Conservation (phyloP, 495 filamentous ascomycete genomes). For the Neurospora sp. region DNA sequence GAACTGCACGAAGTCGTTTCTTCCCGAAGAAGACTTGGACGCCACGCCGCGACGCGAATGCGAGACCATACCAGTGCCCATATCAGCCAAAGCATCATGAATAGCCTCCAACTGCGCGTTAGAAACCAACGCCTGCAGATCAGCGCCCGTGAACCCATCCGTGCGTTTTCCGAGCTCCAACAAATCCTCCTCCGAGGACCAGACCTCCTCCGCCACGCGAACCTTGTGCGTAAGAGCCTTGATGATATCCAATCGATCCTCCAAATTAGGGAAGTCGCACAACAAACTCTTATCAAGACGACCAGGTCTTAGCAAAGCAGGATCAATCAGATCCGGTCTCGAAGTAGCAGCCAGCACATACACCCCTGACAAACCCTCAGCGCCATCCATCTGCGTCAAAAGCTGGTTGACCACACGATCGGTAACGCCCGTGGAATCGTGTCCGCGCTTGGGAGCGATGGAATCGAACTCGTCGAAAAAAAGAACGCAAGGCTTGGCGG, state of each 20-base stretch:
- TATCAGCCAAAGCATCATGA: constrained; percentile 75
- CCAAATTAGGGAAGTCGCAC: constrained; percentile 70
- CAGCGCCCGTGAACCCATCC: constrained; percentile 89
- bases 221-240: constrained; percentile 71
- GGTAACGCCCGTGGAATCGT: constrained; percentile 92
- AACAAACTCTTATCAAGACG: constrained; percentile 83
- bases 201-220: constrained; percentile 51
- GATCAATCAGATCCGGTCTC: constrained; percentile 88
- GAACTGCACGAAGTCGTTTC: constrained; percentile 67
- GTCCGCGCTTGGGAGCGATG: constrained; percentile 92
- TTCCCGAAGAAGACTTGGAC: constrained; percentile 22
- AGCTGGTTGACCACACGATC: constrained; percentile 98
- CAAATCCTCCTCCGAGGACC: constrained; percentile 39
- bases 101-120: constrained; percentile 97
- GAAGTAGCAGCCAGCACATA: constrained; percentile 93
- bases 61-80: constrained; percentile 18
- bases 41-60: constrained; percentile 16
- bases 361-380: constrained; percentile 86
- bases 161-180: constrained; percentile 64
- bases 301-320: constrained; percentile 79
- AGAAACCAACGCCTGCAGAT: constrained; percentile 88
- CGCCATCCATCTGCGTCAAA: constrained; percentile 97
- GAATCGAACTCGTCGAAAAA: constrained; percentile 99
- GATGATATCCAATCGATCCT: constrained; percentile 83
- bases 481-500: constrained; percentile 81